Evolutionary conservation across 2,329 filamentous ascomycete genomes (phyloP).

Genomic region (Xylariaceae sp.): DNA sequence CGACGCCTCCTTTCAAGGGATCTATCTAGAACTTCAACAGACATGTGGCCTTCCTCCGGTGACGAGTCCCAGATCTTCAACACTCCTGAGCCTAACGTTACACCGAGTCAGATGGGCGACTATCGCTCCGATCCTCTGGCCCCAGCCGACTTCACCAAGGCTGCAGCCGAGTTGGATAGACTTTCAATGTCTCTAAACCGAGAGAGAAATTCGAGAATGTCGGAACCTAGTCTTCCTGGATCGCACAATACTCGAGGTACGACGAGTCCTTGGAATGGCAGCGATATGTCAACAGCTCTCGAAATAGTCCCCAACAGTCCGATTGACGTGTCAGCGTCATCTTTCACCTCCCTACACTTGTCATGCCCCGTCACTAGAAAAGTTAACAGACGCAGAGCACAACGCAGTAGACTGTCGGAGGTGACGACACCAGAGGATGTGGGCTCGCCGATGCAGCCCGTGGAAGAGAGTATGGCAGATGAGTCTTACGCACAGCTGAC

Average conservation of each 20-base stretch:
- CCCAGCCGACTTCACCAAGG: slow-evolving; percentile 20
- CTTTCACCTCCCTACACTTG: slow-evolving; percentile 6
- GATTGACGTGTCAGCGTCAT: slow-evolving; percentile 14
- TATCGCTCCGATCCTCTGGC: slow-evolving; percentile 21
- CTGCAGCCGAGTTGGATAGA: slow-evolving; percentile 27
- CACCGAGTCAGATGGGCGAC: slow-evolving; percentile 6
- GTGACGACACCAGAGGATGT: slow-evolving; percentile 29
- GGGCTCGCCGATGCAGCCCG: slow-evolving; percentile 9
- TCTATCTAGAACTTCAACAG: slow-evolving; percentile 25
- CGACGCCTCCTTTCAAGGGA: slow-evolving; percentile 28
- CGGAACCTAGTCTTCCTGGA: slow-evolving; percentile 13
- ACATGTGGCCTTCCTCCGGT: slow-evolving; percentile 28
- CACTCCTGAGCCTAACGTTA: slow-evolving; percentile 24
- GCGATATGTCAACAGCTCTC: slow-evolving; percentile 7
- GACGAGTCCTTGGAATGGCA: slow-evolving; percentile 10
- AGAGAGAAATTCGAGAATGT: slow-evolving; percentile 7
- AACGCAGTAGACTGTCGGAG: slow-evolving; percentile 28
- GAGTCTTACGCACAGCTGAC: slow-evolving; percentile 1
- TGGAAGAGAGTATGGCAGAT: no score
- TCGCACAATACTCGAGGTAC: slow-evolving; percentile 8
- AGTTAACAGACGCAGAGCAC: slow-evolving; percentile 20
- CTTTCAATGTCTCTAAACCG: slow-evolving; percentile 17
- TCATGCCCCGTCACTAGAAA: slow-evolving; percentile 13
- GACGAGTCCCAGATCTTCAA: slow-evolving; percentile 28
- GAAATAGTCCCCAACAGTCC: slow-evolving; percentile 8